A percentile compares a stretch with the other conserved stretches of the same genome.
Evolutionary conservation across 257 asterid genomes (phyloP).

Genomic region (Solanum dulcamara): DNA sequence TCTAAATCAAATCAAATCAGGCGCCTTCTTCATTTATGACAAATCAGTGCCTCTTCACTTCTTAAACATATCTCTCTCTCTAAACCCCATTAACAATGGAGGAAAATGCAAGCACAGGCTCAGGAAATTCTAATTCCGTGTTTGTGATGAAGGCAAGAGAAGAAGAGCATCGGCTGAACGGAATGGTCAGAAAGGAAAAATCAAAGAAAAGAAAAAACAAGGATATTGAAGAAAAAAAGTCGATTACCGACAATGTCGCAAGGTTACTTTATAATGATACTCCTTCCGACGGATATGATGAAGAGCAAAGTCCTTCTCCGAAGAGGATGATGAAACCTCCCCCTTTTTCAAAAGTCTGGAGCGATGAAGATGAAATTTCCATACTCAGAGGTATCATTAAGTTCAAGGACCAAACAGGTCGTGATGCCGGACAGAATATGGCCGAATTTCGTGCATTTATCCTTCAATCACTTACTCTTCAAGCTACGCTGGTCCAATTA

Average conservation of each 20-base stretch:
- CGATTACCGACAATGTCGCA: too few species aligned
- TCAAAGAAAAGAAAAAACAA: background rate
- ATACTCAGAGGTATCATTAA: background rate
- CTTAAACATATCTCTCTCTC: background rate
- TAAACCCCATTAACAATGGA: background rate
- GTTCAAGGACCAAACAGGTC: background rate
- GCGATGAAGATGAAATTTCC: background rate
- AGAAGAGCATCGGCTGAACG: too few species aligned
- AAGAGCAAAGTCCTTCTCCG: background rate
- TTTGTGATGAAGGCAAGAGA: background rate
- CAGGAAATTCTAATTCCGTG: background rate
- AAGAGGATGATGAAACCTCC: background rate
- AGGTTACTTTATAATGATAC: background rate
- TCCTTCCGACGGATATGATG: background rate
- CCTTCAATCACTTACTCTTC: background rate
- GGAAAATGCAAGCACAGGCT: background rate
- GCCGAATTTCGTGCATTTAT: background rate
- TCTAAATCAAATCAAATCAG: background rate
- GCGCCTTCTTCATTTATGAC: background rate
- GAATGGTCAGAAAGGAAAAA: background rate
- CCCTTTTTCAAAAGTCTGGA: background rate
- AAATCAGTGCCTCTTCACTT: background rate
- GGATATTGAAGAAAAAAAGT: background rate
- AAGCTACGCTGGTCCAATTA: background rate
- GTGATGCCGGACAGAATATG: background rate